Conservation (phyloP, 106 monocot genomes). For the Gastrodia elata region DNA sequence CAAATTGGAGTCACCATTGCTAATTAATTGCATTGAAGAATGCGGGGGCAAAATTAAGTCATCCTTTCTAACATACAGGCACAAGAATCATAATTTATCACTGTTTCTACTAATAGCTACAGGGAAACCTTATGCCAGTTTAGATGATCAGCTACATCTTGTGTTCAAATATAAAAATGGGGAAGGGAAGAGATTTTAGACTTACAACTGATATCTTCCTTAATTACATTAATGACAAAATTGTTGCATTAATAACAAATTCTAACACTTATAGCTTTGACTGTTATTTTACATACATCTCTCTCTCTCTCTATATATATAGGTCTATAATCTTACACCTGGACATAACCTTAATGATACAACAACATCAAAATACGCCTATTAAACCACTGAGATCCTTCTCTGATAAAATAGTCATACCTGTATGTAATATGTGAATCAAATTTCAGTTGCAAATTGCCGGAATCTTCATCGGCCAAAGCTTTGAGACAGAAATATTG, state of each 20-base stretch:
- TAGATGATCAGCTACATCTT: too few species aligned
- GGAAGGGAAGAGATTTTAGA: too few species aligned
- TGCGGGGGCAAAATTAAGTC: not conserved
- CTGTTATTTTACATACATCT: not conserved
- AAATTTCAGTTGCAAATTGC: not conserved
- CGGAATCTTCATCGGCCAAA: not conserved
- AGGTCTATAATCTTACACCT: not conserved
- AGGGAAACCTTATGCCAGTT: too few species aligned
- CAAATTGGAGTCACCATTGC: not conserved
- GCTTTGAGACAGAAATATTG: not conserved
- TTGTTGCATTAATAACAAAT: too few species aligned
- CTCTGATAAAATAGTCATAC: not conserved
- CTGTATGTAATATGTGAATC: not conserved
- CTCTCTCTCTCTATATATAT: not conserved
- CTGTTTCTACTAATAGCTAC: not conserved
- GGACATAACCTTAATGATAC: not conserved
- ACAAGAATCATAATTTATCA: conserved; percentile 1
- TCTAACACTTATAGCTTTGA: not conserved
- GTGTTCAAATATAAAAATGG: too few species aligned
- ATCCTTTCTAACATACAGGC: conserved; percentile 1
- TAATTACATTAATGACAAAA: not conserved
- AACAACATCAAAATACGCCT: not conserved
- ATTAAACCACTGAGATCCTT: not conserved
- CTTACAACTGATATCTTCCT: not conserved
- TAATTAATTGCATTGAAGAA: not conserved